Evolutionary conservation across 1,284 basidiomycete genomes (phyloP), one percentile per base, ranked within the genome.

Genomic region (Ganoderma multipileum): DNA sequence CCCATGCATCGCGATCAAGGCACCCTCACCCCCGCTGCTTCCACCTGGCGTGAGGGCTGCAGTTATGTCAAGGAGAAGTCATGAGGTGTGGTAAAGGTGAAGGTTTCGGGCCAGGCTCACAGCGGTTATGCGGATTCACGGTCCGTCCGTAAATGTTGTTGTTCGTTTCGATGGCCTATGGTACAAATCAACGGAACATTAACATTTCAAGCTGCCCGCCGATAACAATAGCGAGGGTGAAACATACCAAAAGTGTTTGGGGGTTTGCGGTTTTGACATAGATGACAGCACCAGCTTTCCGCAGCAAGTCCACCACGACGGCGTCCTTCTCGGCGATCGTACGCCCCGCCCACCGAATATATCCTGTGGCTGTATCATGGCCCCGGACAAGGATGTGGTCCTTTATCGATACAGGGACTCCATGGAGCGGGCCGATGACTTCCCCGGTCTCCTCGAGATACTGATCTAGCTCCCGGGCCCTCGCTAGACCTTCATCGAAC

Each of bases 11-110:
- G 86, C 84, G 44, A 91, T 79, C 62, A 92, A 78, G 4, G 90
- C 89, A 54, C 89, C 87, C 78, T 93, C 91, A 42, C 89, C 89
- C 59, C 89, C 89, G 60, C 84, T 86, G 68, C 85, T 87, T 20
- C 89, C 89, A n/a, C 89, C 89, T 2, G 84, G 76, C n/a, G 85
- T 84, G 30, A 88, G 79, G 59, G 69, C 77, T 79, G 69, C 58
- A 63, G 63, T 39, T 47, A 65, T 68, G 69, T 68, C 64, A 67
- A 64, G 62, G 58, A 57, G 44, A 47, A 39, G 68, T 68, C 67
- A 68, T 67, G 63, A 41, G 52, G 52, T 33, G 23, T 47, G 33
- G 33, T 36, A 14, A 20, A 36, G 33, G 42, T 47, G 44, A 33
- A 62, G 42, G 42, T 42, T 47, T 39, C n/a, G 57, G 26, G 52